Conservation (phyloP, 75 land plant genomes). For the Adiantum capillusveneris region DNA sequence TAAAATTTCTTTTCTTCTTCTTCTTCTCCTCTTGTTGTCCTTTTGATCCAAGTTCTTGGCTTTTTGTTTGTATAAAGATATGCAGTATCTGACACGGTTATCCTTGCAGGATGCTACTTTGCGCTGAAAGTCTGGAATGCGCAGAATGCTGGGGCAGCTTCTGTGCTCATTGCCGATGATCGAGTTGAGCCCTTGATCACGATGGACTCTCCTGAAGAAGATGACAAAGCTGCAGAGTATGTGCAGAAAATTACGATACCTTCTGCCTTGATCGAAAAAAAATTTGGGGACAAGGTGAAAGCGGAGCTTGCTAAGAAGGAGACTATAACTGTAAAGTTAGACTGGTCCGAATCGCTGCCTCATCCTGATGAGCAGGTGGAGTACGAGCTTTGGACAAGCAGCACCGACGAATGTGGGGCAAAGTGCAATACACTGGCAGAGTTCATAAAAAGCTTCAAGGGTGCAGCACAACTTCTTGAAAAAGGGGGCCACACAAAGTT, state of each 20-base stretch:
- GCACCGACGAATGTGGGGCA: constrained; percentile 65
- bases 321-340: constrained; percentile 42
- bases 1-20: too few species aligned
- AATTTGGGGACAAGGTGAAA: constrained; percentile 22
- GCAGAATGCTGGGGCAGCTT: constrained; percentile 83
- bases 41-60: too few species aligned
- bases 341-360: constrained; percentile 60
- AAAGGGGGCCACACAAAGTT: constrained; percentile 48
- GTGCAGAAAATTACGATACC: constrained; percentile 72
- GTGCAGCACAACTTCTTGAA: constrained; percentile 61
- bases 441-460: constrained; percentile 53
- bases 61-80: too few species aligned
- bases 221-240: constrained; percentile 37
- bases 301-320: constrained; percentile 3
- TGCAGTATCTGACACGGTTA: too few species aligned
- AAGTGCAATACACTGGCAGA: constrained; percentile 53
- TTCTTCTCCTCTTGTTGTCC: too few species aligned
- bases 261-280: constrained; percentile 54
- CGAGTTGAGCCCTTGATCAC: constrained; percentile 62
- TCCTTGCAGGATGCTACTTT: constrained; percentile 66
- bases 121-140: constrained; percentile 94
- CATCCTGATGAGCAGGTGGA: constrained; percentile 62
- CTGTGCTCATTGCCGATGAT: constrained; percentile 75
- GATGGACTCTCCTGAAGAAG: constrained; percentile 90
- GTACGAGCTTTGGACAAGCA: constrained; percentile 72